Percentiles rank a stretch among this genome's conserved stretches.
Conservation (phyloP, 768 basidiomycete species). For the Tubosaeta sp. region DNA sequence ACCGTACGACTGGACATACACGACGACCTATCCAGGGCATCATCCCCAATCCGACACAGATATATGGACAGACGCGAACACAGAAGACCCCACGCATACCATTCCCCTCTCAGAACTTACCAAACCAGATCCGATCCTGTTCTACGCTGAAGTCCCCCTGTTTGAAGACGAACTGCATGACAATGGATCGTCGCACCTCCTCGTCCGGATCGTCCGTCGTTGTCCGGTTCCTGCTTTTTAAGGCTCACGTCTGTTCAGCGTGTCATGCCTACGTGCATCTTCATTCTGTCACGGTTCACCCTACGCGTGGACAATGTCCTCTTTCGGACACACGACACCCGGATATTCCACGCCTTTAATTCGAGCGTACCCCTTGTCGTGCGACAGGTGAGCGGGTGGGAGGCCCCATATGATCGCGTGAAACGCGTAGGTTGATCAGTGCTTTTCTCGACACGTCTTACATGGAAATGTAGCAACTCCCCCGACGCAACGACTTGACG, state of each 20-base stretch:
- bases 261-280: slow-evolving; percentile 94
- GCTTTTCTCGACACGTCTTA: not conserved
- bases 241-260: slow-evolving; percentile 47
- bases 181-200: slow-evolving; percentile 82
- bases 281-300: slow-evolving; percentile 87
- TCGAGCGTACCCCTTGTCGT: slow-evolving; percentile 60
- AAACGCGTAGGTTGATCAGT: slow-evolving; percentile 52
- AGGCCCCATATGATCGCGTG: slow-evolving; percentile 80
- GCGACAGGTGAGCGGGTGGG: slow-evolving; percentile 85
- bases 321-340: slow-evolving; percentile 84
- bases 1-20: slow-evolving; percentile 98
- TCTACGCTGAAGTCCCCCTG: slow-evolving; percentile 91
- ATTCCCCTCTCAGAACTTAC: slow-evolving; percentile 86
- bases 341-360: slow-evolving; percentile 82
- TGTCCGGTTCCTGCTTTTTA: not conserved
- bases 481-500: slow-evolving; percentile 74
- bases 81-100: slow-evolving; percentile 49
- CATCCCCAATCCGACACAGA: slow-evolving; percentile 15
- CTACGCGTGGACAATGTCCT: slow-evolving; percentile 93
- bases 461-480: slow-evolving; percentile 50
- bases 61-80: slow-evolving; percentile 53
- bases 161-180: slow-evolving; percentile 98
- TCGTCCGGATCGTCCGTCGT: slow-evolving; percentile 79
- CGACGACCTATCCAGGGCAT: slow-evolving; percentile 79
- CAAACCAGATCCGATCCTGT: slow-evolving; percentile 93